Base-by-base conservation (phyloP, 1,284 basidiomycete genomes). In the Puccinia horiana region DNA sequence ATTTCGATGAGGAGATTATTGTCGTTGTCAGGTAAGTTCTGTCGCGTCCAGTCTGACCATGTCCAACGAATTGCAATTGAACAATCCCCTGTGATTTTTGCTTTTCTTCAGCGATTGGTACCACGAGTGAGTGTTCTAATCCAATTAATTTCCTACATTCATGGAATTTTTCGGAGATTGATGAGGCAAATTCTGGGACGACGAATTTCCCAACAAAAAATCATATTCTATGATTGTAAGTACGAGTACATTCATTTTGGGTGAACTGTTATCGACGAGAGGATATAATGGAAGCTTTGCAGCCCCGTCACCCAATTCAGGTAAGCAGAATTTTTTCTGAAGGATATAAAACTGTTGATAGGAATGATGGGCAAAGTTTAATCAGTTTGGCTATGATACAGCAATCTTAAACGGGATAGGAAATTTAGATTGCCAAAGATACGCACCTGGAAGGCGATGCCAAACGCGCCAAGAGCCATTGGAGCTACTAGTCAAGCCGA, bases 231-330 rank as follows among this genome's bases (percentile, higher is more conserved):
- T 4, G 37, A 52, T 37, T 6, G 49, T 32, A 18, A 79, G 76
- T 23, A 67, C 67, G 20, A 79, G 76, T 32, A 79, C 76, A 26
- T 35, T 29, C 14, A 42, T 54, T 6, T 8, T 29, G 20, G 42
- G 65, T 42, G 14, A 37, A 54, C 78, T 85, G 2, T 84, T 84
- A 2, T 82, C 77, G 11, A 78, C 82, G 14, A 40, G 42, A 9
- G 83, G 83, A 26, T 86, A 86, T 79, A 85, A 85, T 32, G 85
- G 84, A 11, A 78, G 84, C 37, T 82, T 84, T 56, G 86, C 85
- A 2, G 85, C 86, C 9, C 85, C 86, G 1, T 85, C 85, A 0
- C 87, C 89, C 0, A 85, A 90, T 76, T 87, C 89, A 0, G 90
- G 89, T 79, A 70, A 79, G 1, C 26, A 35, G 2, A 6, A 32